Evolutionary conservation across 1,284 basidiomycete genomes (phyloP).

Genomic region (Tetrapyrgos nigripes): DNA sequence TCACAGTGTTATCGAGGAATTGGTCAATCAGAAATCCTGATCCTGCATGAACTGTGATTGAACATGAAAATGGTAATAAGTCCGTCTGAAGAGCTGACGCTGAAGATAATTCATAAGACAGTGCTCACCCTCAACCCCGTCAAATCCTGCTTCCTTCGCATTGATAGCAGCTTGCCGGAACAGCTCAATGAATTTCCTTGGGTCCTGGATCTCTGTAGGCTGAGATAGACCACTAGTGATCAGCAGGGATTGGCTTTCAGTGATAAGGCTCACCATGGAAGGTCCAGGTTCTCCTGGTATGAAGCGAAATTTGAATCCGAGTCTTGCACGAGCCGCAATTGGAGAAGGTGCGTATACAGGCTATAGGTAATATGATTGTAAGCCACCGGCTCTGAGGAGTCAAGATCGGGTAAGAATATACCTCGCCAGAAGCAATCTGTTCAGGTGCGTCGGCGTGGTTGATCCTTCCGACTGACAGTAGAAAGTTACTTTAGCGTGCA

Average conservation of each 20-base stretch:
- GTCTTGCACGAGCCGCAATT: slow-evolving; percentile 22
- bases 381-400: slow-evolving; percentile 39
- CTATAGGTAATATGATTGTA: background rate
- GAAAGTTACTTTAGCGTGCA: background rate
- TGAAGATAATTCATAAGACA: no score
- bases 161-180: slow-evolving; percentile 59
- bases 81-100: background rate
- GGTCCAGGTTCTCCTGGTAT: background rate
- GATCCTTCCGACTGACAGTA: slow-evolving; percentile 37
- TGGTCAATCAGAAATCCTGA: slow-evolving; percentile 61
- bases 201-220: slow-evolving; percentile 49
- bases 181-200: slow-evolving; percentile 44
- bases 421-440: slow-evolving; percentile 40
- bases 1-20: slow-evolving; percentile 59
- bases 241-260: background rate
- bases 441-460: slow-evolving; percentile 42
- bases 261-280: background rate
- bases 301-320: slow-evolving; percentile 32
- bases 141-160: slow-evolving; percentile 67
- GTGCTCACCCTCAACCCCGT: slow-evolving; percentile 60
- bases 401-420: slow-evolving; percentile 27
- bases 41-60: slow-evolving; percentile 47
- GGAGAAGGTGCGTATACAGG: slow-evolving; percentile 23
- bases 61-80: background rate
- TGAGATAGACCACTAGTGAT: slow-evolving; percentile 15